Conservation (phyloP, 768 basidiomycete genomes). For the Pluteus cervinus region DNA sequence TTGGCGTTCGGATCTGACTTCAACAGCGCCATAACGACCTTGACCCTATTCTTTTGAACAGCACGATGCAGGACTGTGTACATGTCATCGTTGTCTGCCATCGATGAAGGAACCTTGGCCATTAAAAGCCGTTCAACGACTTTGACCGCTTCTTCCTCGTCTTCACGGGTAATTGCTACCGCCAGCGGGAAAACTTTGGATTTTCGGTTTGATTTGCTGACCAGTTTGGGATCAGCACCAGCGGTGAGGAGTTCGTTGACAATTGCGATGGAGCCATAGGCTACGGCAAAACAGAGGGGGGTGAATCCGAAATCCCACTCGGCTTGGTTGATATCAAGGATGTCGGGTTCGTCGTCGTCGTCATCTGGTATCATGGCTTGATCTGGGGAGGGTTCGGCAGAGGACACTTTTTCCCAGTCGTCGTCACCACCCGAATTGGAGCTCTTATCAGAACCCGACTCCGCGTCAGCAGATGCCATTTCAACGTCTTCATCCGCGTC, state of each 20-base stretch:
- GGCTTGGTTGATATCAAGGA: conserved; percentile 42
- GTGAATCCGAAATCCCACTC: conserved; percentile 58
- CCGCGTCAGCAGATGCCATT: conserved; percentile 25
- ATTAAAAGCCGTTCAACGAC: conserved; percentile 33
- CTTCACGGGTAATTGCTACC: conserved; percentile 30
- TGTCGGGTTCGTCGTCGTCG: conserved; percentile 40
- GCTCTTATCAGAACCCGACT: conserved; percentile 18
- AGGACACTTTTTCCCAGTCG: conserved; percentile 19
- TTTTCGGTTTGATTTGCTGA: conserved; percentile 21
- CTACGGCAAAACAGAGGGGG: conserved; percentile 43
- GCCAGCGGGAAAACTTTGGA: conserved; percentile 33
- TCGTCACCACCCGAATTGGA: conserved; percentile 19
- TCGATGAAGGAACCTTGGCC: conserved; percentile 34
- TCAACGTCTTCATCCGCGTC: conserved; percentile 35
- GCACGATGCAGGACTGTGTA: conserved; percentile 36
- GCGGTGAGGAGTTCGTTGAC: conserved; percentile 39
- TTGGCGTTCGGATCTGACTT: conserved; percentile 31
- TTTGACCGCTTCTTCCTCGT: conserved; percentile 32
- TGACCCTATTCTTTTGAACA: conserved; percentile 25
- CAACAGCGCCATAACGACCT: conserved; percentile 33
- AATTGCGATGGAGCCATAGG: conserved; percentile 35
- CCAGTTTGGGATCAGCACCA: conserved; percentile 38
- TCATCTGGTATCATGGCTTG: conserved; percentile 42
- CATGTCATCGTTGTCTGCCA: conserved; percentile 28
- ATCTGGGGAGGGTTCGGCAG: too few relatives aligned